Conservation (phyloP, 2,329 filamentous ascomycete genomes). For the Cytospora piceicola region DNA sequence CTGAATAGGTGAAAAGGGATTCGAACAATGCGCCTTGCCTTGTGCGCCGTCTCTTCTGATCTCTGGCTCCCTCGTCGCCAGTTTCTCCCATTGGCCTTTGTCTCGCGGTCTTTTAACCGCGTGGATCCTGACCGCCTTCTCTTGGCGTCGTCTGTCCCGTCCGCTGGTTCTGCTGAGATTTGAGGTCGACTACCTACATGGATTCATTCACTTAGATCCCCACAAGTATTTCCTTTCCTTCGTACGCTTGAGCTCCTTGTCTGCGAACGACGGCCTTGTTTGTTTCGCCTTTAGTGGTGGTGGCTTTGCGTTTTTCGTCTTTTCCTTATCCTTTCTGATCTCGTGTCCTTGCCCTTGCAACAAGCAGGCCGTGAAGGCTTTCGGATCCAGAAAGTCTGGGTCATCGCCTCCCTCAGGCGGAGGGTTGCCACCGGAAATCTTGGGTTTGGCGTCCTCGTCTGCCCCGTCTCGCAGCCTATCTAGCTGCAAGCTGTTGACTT, state of each 20-base stretch:
- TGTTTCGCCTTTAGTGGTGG: no score
- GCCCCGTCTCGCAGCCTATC: background rate
- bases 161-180: no score
- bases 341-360: background rate
- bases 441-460: background rate
- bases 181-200: background rate
- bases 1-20: background rate
- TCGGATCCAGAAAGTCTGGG: background rate
- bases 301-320: background rate
- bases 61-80: background rate
- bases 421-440: background rate
- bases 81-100: background rate
- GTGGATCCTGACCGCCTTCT: background rate
- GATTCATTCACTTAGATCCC: no score
- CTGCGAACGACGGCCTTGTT: no score
- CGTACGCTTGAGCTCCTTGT: no score
- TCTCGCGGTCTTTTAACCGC: background rate
- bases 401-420: background rate
- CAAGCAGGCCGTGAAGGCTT: no score
- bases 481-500: background rate
- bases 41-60: background rate
- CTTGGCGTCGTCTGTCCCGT: background rate
- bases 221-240: no score
- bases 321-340: background rate
- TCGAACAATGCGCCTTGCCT: background rate